These are phyloP conservation scores for Penicillium taxi DNA, from an alignment of 495 filamentous ascomycete species.

Conservation along the genomic window DNA sequence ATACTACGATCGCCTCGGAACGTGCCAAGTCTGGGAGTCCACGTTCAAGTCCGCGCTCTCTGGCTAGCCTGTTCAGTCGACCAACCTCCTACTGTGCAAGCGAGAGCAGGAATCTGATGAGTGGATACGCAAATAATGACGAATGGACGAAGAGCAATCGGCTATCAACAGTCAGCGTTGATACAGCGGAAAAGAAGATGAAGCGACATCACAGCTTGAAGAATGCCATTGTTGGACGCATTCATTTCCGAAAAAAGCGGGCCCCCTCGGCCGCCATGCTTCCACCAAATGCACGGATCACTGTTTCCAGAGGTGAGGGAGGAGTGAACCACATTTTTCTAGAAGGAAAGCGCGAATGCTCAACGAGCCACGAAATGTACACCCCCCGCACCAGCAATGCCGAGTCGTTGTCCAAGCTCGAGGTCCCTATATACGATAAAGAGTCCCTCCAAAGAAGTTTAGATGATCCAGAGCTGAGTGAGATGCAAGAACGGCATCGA, in stretches of 20 bases:
- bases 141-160: slow-evolving; percentile 12
- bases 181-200: slow-evolving; percentile 26
- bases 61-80: slow-evolving; percentile 34
- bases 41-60: slow-evolving; percentile 38
- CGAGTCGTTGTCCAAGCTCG: slow-evolving; percentile 21
- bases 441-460: slow-evolving; percentile 36
- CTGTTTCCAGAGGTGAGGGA: slow-evolving; percentile 18
- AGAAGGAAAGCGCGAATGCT: slow-evolving; percentile 15
- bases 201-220: slow-evolving; percentile 31
- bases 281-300: slow-evolving; percentile 26
- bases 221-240: slow-evolving; percentile 32
- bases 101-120: slow-evolving; percentile 21
- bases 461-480: slow-evolving; percentile 41
- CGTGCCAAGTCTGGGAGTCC: slow-evolving; percentile 28
- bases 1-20: slow-evolving; percentile 32
- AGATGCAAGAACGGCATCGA: slow-evolving; percentile 45
- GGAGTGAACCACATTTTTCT: slow-evolving; percentile 26
- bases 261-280: slow-evolving; percentile 23
- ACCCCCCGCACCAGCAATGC: slow-evolving; percentile 5
- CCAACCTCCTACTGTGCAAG: slow-evolving; percentile 39
- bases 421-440: slow-evolving; percentile 33
- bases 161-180: slow-evolving; percentile 27
- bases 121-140: slow-evolving; percentile 11
- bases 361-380: slow-evolving; percentile 3
- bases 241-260: slow-evolving; percentile 34